Evolutionary conservation across 768 basidiomycete genomes (phyloP).

Genomic region (Cystofilobasidium bisporidii): DNA sequence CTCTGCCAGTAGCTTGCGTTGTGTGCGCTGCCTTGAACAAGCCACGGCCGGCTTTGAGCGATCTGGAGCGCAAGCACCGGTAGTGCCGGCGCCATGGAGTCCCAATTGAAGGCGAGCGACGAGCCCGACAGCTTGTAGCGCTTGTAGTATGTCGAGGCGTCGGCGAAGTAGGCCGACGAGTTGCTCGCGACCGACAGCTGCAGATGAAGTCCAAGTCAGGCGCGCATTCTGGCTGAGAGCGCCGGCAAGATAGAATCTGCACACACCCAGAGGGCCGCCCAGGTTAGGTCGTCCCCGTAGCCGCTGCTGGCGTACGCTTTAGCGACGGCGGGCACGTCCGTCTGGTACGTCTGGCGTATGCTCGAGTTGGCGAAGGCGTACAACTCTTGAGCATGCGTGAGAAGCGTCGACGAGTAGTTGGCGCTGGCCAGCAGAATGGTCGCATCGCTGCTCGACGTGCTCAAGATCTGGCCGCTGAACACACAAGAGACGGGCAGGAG

Average conservation of each 20-base stretch:
- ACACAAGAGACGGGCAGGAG: neutral
- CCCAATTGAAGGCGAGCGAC: slow-evolving; percentile 75
- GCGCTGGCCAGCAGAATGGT: slow-evolving; percentile 60
- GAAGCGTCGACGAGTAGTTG: slow-evolving; percentile 59
- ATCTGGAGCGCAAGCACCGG: slow-evolving; percentile 68
- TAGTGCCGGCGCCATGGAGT: slow-evolving; percentile 59
- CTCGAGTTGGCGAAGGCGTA: slow-evolving; percentile 65
- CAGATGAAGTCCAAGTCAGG: slow-evolving; percentile 43
- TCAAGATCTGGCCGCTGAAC: slow-evolving; percentile 40
- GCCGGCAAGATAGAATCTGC: slow-evolving; percentile 4
- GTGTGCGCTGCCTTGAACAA: slow-evolving; percentile 41
- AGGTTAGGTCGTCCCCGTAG: slow-evolving; percentile 59
- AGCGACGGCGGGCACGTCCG: slow-evolving; percentile 56
- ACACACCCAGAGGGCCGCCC: slow-evolving; percentile 22
- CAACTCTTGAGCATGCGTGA: slow-evolving; percentile 63
- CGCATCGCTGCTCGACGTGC: slow-evolving; percentile 36
- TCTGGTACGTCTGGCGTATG: slow-evolving; percentile 35
- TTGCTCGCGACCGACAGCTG: slow-evolving; percentile 68
- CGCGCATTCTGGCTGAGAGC: slow-evolving; percentile 5
- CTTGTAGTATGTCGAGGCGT: slow-evolving; percentile 56
- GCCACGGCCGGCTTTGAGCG: slow-evolving; percentile 49
- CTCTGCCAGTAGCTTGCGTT: slow-evolving; percentile 59
- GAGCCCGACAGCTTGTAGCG: slow-evolving; percentile 50
- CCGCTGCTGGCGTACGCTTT: slow-evolving; percentile 60
- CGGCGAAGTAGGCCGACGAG: slow-evolving; percentile 50